Conservation (phyloP, 2,329 filamentous ascomycete species). For the Dothiorella sarmentorum region DNA sequence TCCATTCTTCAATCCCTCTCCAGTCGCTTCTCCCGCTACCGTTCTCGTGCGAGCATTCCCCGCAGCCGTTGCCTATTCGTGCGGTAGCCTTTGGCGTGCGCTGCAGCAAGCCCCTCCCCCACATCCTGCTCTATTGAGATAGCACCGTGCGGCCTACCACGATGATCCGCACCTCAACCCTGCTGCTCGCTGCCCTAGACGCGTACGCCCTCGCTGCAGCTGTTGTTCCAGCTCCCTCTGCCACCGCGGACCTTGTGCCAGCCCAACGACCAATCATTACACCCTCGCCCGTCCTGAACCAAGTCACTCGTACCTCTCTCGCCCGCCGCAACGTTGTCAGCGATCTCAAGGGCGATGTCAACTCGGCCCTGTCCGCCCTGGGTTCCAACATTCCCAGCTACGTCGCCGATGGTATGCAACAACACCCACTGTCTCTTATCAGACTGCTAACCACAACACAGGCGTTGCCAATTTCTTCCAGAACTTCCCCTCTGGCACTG, state of each 20-base stretch:
- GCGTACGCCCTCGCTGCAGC: conserved; percentile 13
- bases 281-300: conserved; percentile 12
- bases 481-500: conserved; percentile 59
- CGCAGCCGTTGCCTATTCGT: background rate
- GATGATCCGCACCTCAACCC: conserved; percentile 15
- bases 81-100: background rate
- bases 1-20: background rate
- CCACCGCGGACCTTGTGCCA: background rate
- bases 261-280: conserved; percentile 11
- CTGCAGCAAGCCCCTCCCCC: conserved; percentile 1
- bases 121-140: conserved; percentile 12
- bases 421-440: background rate
- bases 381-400: conserved; percentile 35
- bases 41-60: background rate
- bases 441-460: conserved; percentile 17
- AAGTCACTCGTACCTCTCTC: conserved; percentile 5
- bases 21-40: background rate
- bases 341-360: conserved; percentile 32
- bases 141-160: conserved; percentile 7
- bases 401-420: conserved; percentile 33
- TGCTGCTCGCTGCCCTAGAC: conserved; percentile 17
- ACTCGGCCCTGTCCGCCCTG: conserved; percentile 31
- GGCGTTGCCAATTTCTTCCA: conserved; percentile 66
- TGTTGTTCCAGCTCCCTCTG: conserved; percentile 10
- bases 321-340: conserved; percentile 32